Base-by-base conservation (phyloP, 768 basidiomycete genomes). In the Fomitopsis serialis region DNA sequence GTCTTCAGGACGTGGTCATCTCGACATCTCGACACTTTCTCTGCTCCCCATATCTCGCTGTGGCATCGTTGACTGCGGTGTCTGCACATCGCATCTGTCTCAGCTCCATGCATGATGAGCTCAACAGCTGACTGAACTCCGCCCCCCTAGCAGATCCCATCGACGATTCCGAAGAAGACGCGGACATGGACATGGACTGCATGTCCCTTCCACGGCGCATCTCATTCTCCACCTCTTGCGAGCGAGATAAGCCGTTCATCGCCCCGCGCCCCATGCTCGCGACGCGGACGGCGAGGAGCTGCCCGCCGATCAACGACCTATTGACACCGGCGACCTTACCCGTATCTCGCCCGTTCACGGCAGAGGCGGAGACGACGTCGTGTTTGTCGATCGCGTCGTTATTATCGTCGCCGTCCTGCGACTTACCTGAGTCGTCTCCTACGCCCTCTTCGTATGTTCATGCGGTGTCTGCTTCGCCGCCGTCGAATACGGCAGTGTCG, bases 141-240 rank as follows among this genome's bases (percentile, higher is more conserved):
- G n/a, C 46, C 9, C 32, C 22, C 25, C 37, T 27, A 12, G 19
- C 42, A 23, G 29, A 44, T 34, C 2, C 40, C 23, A 21, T 34
- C 21, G 19, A 32, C 19, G 45, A n/a, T 17, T 6, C 55, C 54
- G 59, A 57, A 40, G 58, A 59, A 34, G 53, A 54, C 45, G 54
- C 52, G 37, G 56, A 61, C 17, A 51, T 56, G 12, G 54, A 56
- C 53, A 50, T 54, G 36, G 42, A 55, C 37, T 19, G 54, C 53
- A 4, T 56, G 54, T 7, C 53, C 46, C 27, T 46, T 50, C 57
- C 21, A 1, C 60, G 60, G 27, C 53, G 60, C 0, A 36, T 61
- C 17, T 61, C 60, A 11, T 61, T 61, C 55, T 57, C 55, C 19
- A 61, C 57, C 29, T 61, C 60, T 12, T 52, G 53, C 17, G 60